phyloP scores from a whole-genome alignment of 371 early-diverging fungal species.

The Mucor circinelloides region DNA sequence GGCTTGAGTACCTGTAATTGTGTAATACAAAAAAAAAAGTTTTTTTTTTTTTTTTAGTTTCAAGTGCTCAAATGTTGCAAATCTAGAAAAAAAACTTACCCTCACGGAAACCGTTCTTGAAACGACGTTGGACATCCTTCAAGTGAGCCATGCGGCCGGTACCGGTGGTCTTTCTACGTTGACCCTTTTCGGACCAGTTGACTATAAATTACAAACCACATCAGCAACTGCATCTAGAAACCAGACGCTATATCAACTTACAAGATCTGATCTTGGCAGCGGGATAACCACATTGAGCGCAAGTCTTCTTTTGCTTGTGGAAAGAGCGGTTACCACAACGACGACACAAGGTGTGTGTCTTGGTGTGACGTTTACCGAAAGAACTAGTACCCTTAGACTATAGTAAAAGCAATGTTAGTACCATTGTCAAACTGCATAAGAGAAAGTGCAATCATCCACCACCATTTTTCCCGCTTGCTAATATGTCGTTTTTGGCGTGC shows the following conservation, averaged over 20 bases:
- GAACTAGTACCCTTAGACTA: slow-evolving; percentile 99
- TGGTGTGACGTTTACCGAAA: slow-evolving; percentile 99
- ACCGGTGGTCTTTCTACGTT: slow-evolving; percentile 98
- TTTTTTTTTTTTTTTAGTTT: not conserved
- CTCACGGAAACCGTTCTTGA: slow-evolving; percentile 98
- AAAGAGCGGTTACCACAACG: slow-evolving; percentile 98
- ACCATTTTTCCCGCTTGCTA: not conserved
- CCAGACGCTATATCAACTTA: slow-evolving; percentile 46
- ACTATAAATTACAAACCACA: slow-evolving; percentile 36
- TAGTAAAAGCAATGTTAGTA: not conserved
- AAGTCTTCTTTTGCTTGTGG: slow-evolving; percentile 99
- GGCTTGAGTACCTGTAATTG: slow-evolving; percentile 39
- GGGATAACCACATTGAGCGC: slow-evolving; percentile 99
- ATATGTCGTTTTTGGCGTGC: not conserved
- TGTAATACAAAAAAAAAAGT: not conserved
- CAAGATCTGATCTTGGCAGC: slow-evolving; percentile 96
- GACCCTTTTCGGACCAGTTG: slow-evolving; percentile 97
- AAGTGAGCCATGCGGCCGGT: slow-evolving; percentile 98
- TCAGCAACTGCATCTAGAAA: not conserved
- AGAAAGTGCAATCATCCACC: not conserved
- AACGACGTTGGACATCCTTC: slow-evolving; percentile 88
- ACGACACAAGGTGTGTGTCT: slow-evolving; percentile 98
- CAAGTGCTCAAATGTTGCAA: not conserved
- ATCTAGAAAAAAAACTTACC: slow-evolving; percentile 50
- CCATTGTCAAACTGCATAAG: not conserved